Conservation (phyloP, 2,329 filamentous ascomycete genomes). For the Apiospora malaysiana region DNA sequence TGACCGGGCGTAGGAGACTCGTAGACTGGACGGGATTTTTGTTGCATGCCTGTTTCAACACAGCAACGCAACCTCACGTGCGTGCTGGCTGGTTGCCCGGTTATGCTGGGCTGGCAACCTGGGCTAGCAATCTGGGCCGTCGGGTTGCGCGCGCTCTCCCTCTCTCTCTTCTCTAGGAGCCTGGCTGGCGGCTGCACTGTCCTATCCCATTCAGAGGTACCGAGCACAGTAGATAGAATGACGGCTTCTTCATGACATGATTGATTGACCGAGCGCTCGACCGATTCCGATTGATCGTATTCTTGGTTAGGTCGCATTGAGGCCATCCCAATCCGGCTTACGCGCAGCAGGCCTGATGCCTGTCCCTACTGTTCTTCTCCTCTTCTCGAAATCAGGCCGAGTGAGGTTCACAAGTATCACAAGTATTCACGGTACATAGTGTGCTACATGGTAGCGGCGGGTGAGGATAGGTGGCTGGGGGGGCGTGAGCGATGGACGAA, state of each 20-base stretch:
- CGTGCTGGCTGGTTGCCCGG: not conserved
- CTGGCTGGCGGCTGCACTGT: slow-evolving; percentile 6
- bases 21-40: not conserved
- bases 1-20: not conserved
- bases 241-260: not conserved
- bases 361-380: not conserved
- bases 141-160: too few relatives aligned
- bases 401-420: slow-evolving; percentile 18
- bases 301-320: slow-evolving; percentile 19
- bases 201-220: not conserved
- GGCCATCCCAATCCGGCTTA: slow-evolving; percentile 6
- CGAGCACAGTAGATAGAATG: not conserved
- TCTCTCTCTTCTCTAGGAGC: not conserved
- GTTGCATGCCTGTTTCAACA: slow-evolving; percentile 15
- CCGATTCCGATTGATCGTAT: slow-evolving; percentile 6
- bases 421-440: slow-evolving; percentile 8
- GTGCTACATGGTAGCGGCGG: not conserved
- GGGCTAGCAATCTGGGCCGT: not conserved
- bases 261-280: slow-evolving; percentile 1
- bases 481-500: slow-evolving; percentile 17
- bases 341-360: not conserved
- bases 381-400: not conserved
- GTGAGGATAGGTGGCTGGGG: slow-evolving; percentile 15
- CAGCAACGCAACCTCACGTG: slow-evolving; percentile 13
- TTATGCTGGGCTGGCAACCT: not conserved